Base-by-base conservation (phyloP, 768 basidiomycete species). In the Pleurotus ostreatus region DNA sequence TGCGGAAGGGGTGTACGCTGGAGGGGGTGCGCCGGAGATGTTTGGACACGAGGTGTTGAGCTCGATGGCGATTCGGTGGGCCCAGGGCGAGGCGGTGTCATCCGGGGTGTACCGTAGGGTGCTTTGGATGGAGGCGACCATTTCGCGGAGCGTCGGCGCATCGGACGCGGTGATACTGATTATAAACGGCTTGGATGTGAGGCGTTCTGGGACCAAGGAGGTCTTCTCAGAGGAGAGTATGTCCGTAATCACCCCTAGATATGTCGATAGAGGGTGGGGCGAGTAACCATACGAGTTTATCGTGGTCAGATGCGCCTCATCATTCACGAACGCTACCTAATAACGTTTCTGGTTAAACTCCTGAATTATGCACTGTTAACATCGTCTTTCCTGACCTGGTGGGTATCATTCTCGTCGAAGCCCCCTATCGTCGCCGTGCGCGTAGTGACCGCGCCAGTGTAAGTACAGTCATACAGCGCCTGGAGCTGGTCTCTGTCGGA, bases 271-370 rank as follows among this genome's bases (percentile, higher is more conserved):
- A 4, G 88, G 82, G 62, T 86, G 78, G 0, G 91, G 92, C 6
- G 90, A 93, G 71, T 94, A 95, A 20, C 92, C 92, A 68, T 90
- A 94, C 0, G 87, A 88, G 67, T 94, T 94, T 58, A 92, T 65
- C 13, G 92, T 84, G n/a, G 88, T 78, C 38, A 77, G 60, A 7
- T 74, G 63, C 12, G 72, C 70, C 39, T 68, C 70, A 46, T 41
- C 23, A n/a, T 37, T 15, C 22, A 81, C 59, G 60, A 91, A 88
- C 13, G 78, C 81, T 46, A 88, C 86, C 88, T 90, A 55, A 4
- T 23, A 30, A 40, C 13, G 53, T 60, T 43, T 30, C 23, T 51
- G 12, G 15, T 48, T 54, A 51, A 46, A 39, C 46, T 55, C 34
- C 12, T 11, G 9, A 12, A 34, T 11, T 4, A 34, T 34, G 4